A percentile compares a stretch with the other conserved stretches of the same genome.
Conservation (phyloP, 179 eudicot genomes). For the Nepenthes alata region DNA sequence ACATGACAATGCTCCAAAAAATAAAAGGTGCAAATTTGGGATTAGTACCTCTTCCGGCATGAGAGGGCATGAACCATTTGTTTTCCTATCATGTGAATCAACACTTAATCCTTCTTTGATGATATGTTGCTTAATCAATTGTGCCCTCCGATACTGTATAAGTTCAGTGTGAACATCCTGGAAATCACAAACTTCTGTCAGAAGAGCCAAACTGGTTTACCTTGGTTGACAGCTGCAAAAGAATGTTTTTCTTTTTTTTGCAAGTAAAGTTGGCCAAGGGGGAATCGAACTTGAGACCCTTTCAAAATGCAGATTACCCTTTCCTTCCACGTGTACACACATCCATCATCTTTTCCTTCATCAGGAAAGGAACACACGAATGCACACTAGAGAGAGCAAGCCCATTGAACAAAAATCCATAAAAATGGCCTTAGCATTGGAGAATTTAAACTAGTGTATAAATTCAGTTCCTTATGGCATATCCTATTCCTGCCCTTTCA, state of each 20-base stretch:
- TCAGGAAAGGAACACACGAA: no score
- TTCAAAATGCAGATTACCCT: no score
- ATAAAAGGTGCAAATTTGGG: neutral
- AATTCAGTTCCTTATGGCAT: no score
- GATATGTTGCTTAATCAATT: slow-evolving; percentile 74
- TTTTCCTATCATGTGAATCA: slow-evolving; percentile 57
- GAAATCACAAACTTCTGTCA: slow-evolving; percentile 6
- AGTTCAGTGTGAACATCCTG: slow-evolving; percentile 93
- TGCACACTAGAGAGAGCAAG: no score
- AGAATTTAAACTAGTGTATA: no score
- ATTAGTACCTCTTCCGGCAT: slow-evolving; percentile 90
- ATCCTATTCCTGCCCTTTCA: no score
- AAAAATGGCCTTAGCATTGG: no score
- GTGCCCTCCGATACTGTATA: slow-evolving; percentile 69
- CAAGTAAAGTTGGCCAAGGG: neutral
- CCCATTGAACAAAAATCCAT: no score
- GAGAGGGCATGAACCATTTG: slow-evolving; percentile 81
- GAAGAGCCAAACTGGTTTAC: slow-evolving; percentile 2
- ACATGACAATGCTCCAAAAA: neutral
- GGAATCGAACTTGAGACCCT: no score
- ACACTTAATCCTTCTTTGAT: slow-evolving; percentile 51
- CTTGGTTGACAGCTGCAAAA: neutral
- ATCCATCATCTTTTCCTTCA: no score
- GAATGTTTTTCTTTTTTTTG: no score
- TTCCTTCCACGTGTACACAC: no score